Conservation (phyloP, 169 alveolate species). For the Amoebophrya sp. region DNA sequence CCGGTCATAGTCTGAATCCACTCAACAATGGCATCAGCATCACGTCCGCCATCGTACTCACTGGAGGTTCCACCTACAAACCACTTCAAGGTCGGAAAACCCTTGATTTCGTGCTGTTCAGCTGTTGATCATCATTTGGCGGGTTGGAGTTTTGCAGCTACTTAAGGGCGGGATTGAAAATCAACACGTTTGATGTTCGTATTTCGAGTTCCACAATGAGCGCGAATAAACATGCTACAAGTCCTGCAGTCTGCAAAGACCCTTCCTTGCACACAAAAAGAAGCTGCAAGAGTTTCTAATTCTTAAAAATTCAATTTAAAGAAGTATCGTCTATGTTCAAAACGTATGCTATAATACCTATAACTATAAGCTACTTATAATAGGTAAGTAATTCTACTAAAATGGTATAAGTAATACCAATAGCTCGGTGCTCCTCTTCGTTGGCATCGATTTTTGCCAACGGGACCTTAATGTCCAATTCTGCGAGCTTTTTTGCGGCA, state of each 20-base stretch:
- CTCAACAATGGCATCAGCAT: not conserved
- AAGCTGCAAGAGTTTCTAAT: not conserved
- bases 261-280: slow-evolving; percentile 30
- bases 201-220: too few relatives aligned
- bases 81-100: not conserved
- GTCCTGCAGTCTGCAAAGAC: too few relatives aligned
- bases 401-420: not conserved
- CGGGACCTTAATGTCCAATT: slow-evolving; percentile 37
- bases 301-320: not conserved
- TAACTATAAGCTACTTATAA: not conserved
- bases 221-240: too few relatives aligned
- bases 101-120: not conserved
- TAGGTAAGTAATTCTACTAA: not conserved
- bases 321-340: too few relatives aligned
- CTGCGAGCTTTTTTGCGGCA: slow-evolving; percentile 53
- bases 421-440: not conserved
- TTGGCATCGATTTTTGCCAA: slow-evolving; percentile 56
- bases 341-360: too few relatives aligned
- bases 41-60: not conserved
- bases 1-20: not conserved
- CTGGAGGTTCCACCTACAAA: not conserved
- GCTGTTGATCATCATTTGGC: too few relatives aligned
- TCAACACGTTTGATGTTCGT: too few relatives aligned
- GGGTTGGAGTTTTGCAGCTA: too few relatives aligned
- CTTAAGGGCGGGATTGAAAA: too few relatives aligned